These are phyloP conservation scores for Babesia caballi DNA, from an alignment of 169 alveolate genomes.

Conservation along the genomic window DNA sequence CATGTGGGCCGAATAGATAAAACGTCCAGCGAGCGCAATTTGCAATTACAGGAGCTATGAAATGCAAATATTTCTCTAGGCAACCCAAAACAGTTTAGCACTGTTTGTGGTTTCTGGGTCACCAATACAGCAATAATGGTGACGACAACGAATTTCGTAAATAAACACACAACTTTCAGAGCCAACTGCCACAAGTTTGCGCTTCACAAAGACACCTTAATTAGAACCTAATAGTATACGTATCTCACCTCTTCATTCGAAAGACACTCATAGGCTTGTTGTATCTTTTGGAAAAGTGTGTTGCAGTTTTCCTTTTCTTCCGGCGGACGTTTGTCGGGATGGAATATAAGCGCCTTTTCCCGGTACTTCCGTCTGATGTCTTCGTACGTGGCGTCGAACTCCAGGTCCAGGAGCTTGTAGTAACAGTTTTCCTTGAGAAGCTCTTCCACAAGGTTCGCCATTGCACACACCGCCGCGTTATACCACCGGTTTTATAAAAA, in stretches of 20 bases:
- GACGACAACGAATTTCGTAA: too few species aligned
- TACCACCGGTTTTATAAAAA: not conserved
- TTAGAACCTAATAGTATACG: not conserved
- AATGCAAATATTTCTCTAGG: not conserved
- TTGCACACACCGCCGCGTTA: not conserved
- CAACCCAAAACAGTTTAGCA: too few species aligned
- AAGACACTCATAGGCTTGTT: slow-evolving; percentile 79
- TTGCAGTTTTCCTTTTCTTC: slow-evolving; percentile 75
- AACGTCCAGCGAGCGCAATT: too few species aligned
- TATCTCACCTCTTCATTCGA: slow-evolving; percentile 24
- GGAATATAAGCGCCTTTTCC: slow-evolving; percentile 78
- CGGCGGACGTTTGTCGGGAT: slow-evolving; percentile 82
- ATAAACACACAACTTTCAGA: too few species aligned
- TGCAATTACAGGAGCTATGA: not conserved
- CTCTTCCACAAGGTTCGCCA: slow-evolving; percentile 1
- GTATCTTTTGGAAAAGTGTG: slow-evolving; percentile 76
- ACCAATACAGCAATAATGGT: too few species aligned
- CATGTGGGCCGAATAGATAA: too few species aligned
- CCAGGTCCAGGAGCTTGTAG: slow-evolving; percentile 81
- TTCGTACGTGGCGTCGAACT: slow-evolving; percentile 71
- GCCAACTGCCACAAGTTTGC: too few species aligned
- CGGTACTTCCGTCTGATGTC: slow-evolving; percentile 84
- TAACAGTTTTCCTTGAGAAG: slow-evolving; percentile 56
- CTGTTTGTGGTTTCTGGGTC: too few species aligned
- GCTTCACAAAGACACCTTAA: too few species aligned